Base-by-base conservation (phyloP, 2,329 filamentous ascomycete species). In the Lachnellula occidentalis region DNA sequence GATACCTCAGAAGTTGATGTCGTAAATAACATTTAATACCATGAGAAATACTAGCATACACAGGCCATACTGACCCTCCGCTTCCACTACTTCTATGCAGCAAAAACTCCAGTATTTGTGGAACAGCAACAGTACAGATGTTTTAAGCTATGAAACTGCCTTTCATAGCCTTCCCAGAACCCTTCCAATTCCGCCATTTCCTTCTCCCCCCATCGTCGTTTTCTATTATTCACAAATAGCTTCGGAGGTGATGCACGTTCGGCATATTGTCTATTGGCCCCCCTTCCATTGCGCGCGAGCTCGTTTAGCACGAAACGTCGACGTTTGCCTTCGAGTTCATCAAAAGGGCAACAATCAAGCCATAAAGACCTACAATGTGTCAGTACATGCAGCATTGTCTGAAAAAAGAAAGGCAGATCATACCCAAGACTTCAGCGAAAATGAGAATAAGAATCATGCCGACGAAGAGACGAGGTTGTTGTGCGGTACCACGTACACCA, bases 271-370 rank as follows among this genome's bases (percentile, higher is more conserved):
- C 64, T 50, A 39, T 56, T 51, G 61, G 53, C 59, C 60, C 64
- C 64, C 64, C 60, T 59, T 58, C 31, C n/a, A 21, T 52, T 56
- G 50, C 37, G 51, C 39, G 34, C 24, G 45, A 50, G 45, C 41
- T 34, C 43, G 45, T 58, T 76, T 83, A 83, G 75, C 87, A 91
- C 58, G 64, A 71, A 65, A 79, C 80, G 67, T 85, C 81, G 65
- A 83, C 75, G 57, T 75, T 76, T 39, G 87, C 88, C 80, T 94
- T 95, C 57, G 94, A 95, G 88, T 97, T 99, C 95, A 99, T 99
- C 72, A 99, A 86, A 71, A 99, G 88, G 62, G 94, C 94, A 65
- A 99, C 94, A 73, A 99, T 99, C 70, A 99, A 83, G 74, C 94
- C 94, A 79, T 99, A 99, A 56, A 99, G 90, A 94, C 92, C 90